A percentile compares a stretch with the other conserved stretches of the same genome.
Evolutionary conservation across 495 filamentous ascomycete genomes (phyloP).

Genomic region (Aspergillus coremiiformis): DNA sequence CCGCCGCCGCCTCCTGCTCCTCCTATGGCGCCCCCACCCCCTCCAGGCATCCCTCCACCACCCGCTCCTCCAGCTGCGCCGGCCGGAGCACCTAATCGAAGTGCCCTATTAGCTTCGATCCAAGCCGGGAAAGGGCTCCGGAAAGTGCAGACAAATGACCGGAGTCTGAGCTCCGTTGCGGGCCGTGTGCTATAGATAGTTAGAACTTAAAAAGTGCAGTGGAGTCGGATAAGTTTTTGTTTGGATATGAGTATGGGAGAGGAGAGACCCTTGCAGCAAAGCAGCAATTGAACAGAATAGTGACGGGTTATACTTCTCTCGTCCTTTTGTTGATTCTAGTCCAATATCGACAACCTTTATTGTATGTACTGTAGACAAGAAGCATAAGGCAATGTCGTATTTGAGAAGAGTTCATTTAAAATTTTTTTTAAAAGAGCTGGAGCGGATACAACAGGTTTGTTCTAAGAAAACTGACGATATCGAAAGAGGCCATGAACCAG

Average conservation of each 20-base stretch:
- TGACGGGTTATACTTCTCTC: background rate
- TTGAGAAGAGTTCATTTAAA: too few species aligned
- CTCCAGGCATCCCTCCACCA: conserved; percentile 41
- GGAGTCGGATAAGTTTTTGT: background rate
- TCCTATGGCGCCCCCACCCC: conserved; percentile 26
- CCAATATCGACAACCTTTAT: too few species aligned
- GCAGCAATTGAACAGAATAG: background rate
- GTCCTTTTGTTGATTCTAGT: too few species aligned
- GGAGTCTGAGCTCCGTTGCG: conserved; percentile 59
- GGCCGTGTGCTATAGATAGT: conserved; percentile 55
- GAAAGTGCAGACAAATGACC: conserved; percentile 82
- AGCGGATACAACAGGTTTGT: background rate
- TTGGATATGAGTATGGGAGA: background rate
- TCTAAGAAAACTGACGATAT: background rate
- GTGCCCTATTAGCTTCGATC: conserved; percentile 72
- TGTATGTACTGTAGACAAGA: too few species aligned
- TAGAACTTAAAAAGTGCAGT: background rate
- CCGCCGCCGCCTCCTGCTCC: conserved; percentile 39
- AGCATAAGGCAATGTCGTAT: too few species aligned
- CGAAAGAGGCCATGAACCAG: background rate
- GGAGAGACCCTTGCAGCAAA: background rate
- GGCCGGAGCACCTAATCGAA: conserved; percentile 34
- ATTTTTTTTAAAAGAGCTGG: background rate
- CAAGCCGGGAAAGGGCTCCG: conserved; percentile 66
- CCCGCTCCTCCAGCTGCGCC: conserved; percentile 48